Base-by-base conservation (phyloP, 306 rosid genomes). In the Malus orientalis region DNA sequence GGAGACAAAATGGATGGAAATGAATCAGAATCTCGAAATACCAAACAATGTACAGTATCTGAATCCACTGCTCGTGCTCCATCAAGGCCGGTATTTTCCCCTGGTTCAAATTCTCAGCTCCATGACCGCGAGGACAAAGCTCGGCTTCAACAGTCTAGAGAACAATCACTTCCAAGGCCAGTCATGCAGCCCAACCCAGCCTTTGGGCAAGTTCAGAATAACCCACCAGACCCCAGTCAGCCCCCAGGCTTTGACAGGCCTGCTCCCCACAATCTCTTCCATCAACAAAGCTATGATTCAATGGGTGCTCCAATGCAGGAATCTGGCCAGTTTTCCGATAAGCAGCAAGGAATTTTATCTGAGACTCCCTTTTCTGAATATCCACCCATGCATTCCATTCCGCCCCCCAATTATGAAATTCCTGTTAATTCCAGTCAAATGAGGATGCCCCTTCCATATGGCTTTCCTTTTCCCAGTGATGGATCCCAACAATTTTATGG, bases 21-120 rank as follows among this genome's bases (percentile, higher is more conserved):
- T 79, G 99, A 91, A 55, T 89, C 96, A 27, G 98, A 96, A 86
- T 91, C 86, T 64, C 96, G 81, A 85, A 88, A 91, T 83, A 89
- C 77, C 71, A 84, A 88, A 84, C 99, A 91, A 83, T 71, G 89
- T 66, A 51, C 90, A 6, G 89, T 88, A 78, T 93, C 97, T 36
- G 99, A 96, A 23, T 87, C 97, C 69, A 85, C 90, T 4, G 85
- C 65, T 38, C 86, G 96, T 69, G 96, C 88, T 77, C 91, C 94
- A 67, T 90, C 76, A 47, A 89, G 97, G 81, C 88, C 88, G 27
- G 86, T 81, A 70, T 78, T 89, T 76, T 96, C 99, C 85, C 97
- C 98, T 19, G 81, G 93, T 71, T 87, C 96, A 66, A 89, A 86
- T 83, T 82, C 97, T 59, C 97, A 91, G 83, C 82, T 84, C 66